Conservation (phyloP, 1,284 basidiomycete genomes). For the Sporisorium exsertum region DNA sequence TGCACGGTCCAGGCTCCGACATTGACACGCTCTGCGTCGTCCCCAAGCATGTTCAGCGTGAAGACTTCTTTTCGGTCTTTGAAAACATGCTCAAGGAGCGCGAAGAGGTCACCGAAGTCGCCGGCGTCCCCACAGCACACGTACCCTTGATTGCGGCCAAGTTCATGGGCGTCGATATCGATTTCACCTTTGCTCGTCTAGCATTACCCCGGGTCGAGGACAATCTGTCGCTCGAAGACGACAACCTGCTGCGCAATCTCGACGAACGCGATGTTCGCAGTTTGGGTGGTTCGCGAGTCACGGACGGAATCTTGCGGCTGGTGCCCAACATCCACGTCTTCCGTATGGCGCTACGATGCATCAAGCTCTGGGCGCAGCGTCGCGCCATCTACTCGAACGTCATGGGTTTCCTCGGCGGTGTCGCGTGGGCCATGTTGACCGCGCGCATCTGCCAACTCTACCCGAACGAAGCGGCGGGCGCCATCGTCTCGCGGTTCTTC, state of each 20-base stretch:
- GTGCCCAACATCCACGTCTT: constrained; percentile 96
- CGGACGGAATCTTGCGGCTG: constrained; percentile 92
- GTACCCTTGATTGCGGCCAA: constrained; percentile 94
- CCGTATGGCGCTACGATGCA: constrained; percentile 91
- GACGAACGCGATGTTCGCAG: constrained; percentile 95
- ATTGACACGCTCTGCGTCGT: constrained; percentile 99
- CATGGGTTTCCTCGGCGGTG: constrained; percentile 96
- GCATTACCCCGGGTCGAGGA: constrained; percentile 88
- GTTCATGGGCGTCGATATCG: constrained; percentile 91
- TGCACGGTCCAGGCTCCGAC: constrained; percentile 95
- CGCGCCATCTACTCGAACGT: constrained; percentile 98
- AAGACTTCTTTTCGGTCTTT: constrained; percentile 95
- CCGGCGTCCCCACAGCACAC: constrained; percentile 93
- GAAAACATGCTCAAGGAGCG: constrained; percentile 87
- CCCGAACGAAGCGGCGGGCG: constrained; percentile 91
- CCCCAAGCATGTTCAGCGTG: constrained; percentile 91
- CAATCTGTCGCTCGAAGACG: constrained; percentile 87
- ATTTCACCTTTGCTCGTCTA: constrained; percentile 91
- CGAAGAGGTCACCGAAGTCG: constrained; percentile 88
- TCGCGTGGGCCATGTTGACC: constrained; percentile 98
- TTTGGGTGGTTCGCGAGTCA: constrained; percentile 95
- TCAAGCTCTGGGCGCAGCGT: constrained; percentile 97
- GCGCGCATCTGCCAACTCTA: constrained; percentile 99
- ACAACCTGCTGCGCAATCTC: constrained; percentile 89
- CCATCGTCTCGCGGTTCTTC: constrained; percentile 96